Evolutionary conservation across 179 eudicot genomes (phyloP).

Genomic region (Monotropa hypopitys): DNA sequence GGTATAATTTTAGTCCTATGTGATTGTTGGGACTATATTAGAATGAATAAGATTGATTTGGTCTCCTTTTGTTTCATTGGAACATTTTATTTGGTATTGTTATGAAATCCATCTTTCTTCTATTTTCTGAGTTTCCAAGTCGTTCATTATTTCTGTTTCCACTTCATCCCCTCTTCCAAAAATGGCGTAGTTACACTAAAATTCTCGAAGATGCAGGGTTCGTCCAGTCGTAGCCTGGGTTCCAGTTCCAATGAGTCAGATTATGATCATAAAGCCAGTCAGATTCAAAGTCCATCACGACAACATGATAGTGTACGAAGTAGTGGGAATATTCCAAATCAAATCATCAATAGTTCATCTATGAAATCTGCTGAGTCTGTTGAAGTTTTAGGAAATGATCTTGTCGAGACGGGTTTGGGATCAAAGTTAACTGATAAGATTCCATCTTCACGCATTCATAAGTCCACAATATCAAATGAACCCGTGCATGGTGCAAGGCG

Average conservation of each 20-base stretch:
- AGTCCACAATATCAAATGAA: conserved; percentile 21
- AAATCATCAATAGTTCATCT: conserved; percentile 10
- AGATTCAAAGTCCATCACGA: conserved; percentile 18
- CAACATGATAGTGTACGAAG: conserved; percentile 18
- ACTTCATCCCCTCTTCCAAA: background rate
- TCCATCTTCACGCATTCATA: conserved; percentile 12
- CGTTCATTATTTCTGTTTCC: background rate
- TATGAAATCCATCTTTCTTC: conserved; percentile 1
- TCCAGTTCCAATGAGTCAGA: conserved; percentile 30
- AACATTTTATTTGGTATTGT: background rate
- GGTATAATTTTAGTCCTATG: background rate
- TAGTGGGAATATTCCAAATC: conserved; percentile 7
- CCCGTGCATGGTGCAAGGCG: conserved; percentile 19
- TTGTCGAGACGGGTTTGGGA: conserved; percentile 16
- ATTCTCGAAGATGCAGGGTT: conserved; percentile 29
- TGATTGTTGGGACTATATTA: background rate
- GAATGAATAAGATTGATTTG: background rate
- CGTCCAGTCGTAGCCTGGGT: conserved; percentile 23
- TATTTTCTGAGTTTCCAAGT: background rate
- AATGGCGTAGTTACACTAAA: conserved; percentile 8
- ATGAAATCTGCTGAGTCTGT: conserved; percentile 15
- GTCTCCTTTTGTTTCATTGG: background rate
- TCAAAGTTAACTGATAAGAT: conserved; percentile 15
- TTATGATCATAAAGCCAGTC: conserved; percentile 11
- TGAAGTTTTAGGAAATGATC: conserved; percentile 16